phyloP scores from a whole-genome alignment of 805 yeast species.

The Metschnikowia sp. region DNA sequence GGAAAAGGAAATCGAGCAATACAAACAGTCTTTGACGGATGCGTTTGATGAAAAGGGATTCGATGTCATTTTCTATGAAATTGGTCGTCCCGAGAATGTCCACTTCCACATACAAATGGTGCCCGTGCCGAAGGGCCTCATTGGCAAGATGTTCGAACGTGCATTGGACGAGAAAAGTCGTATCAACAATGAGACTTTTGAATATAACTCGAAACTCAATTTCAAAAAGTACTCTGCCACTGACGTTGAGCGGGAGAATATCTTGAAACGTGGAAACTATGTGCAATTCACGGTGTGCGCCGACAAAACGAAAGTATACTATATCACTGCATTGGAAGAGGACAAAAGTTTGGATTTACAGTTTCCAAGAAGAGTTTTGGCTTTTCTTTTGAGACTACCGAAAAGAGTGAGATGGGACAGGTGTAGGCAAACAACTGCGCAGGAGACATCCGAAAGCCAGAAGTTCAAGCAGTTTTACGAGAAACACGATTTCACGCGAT shows the following conservation, averaged over 20 bases:
- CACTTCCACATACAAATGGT: conserved; percentile 78
- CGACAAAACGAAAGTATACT: not conserved
- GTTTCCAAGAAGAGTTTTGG: conserved; percentile 78
- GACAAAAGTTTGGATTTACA: conserved; percentile 62
- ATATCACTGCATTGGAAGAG: conserved; percentile 15
- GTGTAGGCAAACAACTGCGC: conserved; percentile 60
- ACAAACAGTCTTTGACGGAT: conserved; percentile 45
- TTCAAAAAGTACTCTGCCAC: conserved; percentile 33
- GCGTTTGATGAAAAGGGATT: conserved; percentile 44
- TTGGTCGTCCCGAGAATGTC: conserved; percentile 58
- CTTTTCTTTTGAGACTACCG: conserved; percentile 56
- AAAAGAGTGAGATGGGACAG: conserved; percentile 73
- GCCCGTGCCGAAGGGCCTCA: conserved; percentile 51
- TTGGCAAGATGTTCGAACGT: conserved; percentile 40
- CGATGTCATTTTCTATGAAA: conserved; percentile 64
- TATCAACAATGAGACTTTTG: conserved; percentile 47
- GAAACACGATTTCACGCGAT: conserved; percentile 49
- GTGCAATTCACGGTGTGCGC: conserved; percentile 15
- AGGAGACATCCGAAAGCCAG: conserved; percentile 63
- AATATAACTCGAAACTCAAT: conserved; percentile 39
- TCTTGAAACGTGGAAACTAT: conserved; percentile 12
- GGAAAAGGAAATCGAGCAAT: conserved; percentile 43
- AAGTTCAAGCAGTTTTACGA: conserved; percentile 55
- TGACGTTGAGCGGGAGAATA: conserved; percentile 6
- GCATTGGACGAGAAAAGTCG: conserved; percentile 42